Percentiles rank a stretch among this genome's conserved stretches.
Conservation (phyloP, 768 basidiomycete species). For the Boletellus emodensis region DNA sequence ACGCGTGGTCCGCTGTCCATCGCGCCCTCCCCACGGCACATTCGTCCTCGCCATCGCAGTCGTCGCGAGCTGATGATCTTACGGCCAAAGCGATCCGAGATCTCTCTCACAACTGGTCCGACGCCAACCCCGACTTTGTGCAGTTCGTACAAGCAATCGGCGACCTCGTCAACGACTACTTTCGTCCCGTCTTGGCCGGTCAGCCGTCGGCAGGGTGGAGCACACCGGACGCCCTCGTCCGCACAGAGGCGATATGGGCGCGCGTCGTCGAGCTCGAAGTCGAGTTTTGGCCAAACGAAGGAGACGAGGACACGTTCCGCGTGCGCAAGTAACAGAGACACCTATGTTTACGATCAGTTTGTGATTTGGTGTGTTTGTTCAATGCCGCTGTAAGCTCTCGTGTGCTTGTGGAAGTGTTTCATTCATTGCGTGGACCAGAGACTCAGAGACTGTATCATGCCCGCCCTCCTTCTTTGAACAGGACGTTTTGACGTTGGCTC, state of each 20-base stretch:
- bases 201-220: conserved; percentile 16
- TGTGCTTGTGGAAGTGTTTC: no score
- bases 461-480: no score
- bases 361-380: no score
- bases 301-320: conserved; percentile 29
- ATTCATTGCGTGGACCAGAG: no score
- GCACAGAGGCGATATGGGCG: conserved; percentile 51
- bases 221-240: conserved; percentile 12
- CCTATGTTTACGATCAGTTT: no score
- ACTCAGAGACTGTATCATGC: no score
- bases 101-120: conserved; percentile 61
- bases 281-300: conserved; percentile 53
- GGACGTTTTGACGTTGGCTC: no score
- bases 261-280: conserved; percentile 59
- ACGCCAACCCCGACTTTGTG: conserved; percentile 46
- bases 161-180: conserved; percentile 41
- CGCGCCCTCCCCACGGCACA: conserved; percentile 1
- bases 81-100: conserved; percentile 34
- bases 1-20: conserved; percentile 58
- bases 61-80: conserved; percentile 2
- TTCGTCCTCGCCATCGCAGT: not conserved
- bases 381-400: no score
- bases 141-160: conserved; percentile 50
- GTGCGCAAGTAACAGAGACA: not conserved
- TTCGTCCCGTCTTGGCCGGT: conserved; percentile 34